Percentiles rank a stretch among this genome's conserved stretches.
Conservation (phyloP, 176 grass and related monocot genomes). For the Poa annua region DNA sequence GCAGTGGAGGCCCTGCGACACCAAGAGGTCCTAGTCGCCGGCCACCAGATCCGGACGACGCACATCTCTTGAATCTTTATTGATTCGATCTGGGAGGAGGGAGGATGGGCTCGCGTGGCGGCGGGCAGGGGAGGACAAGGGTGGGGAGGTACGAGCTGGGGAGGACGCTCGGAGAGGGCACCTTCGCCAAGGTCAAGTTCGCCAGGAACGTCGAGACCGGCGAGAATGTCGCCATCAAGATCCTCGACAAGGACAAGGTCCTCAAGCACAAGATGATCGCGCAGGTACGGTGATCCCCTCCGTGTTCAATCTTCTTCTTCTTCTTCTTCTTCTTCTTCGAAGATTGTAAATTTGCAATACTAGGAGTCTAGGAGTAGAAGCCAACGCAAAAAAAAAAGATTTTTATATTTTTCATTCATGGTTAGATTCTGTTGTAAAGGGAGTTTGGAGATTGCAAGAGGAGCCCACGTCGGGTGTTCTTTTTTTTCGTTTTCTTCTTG, state of each 20-base stretch:
- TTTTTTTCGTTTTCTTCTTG: not conserved
- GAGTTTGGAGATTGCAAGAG: not conserved
- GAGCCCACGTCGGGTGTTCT: not conserved
- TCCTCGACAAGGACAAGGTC: slow-evolving; percentile 98
- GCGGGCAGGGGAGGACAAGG: slow-evolving; percentile 58
- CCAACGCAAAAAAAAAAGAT: not conserved
- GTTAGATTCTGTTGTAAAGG: not conserved
- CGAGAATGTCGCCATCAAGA: slow-evolving; percentile 94
- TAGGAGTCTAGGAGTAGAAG: not conserved
- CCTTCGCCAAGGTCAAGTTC: slow-evolving; percentile 99
- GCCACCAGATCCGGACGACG: not conserved
- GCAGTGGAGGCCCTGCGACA: slow-evolving; percentile 77
- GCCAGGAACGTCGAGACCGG: slow-evolving; percentile 75
- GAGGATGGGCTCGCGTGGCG: slow-evolving; percentile 55
- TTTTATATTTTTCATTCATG: not conserved
- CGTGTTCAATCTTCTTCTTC: slow-evolving; percentile 6
- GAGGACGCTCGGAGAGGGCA: slow-evolving; percentile 84
- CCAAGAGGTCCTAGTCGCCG: slow-evolving; percentile 60
- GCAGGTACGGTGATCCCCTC: slow-evolving; percentile 51
- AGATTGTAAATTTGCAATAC: not conserved
- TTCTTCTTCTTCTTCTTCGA: slow-evolving; percentile 2
- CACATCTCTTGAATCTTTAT: not conserved
- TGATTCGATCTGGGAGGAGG: not conserved
- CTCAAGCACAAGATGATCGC: slow-evolving; percentile 93
- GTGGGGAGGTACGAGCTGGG: slow-evolving; percentile 97